Conservation (phyloP, 2,329 filamentous ascomycete genomes). For the Ophiocordyceps camponoti-leonardi region DNA sequence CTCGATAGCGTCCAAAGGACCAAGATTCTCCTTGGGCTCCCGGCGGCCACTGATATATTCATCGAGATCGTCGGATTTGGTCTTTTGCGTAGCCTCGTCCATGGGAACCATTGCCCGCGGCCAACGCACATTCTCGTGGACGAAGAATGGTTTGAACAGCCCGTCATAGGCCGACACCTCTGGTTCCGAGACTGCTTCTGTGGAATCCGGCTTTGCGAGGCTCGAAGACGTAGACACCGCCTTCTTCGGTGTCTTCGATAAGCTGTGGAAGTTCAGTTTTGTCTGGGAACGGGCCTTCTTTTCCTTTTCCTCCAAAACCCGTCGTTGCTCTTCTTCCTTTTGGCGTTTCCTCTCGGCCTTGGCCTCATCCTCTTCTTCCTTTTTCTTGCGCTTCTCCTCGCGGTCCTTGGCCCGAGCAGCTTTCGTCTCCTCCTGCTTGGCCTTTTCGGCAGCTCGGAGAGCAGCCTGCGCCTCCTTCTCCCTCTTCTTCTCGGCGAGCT, state of each 20-base stretch:
- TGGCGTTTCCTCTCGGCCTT: conserved; percentile 28
- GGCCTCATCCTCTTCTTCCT: conserved; percentile 21
- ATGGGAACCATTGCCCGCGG: conserved; percentile 41
- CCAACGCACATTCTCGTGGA: conserved; percentile 56
- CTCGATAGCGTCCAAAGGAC: conserved; percentile 24
- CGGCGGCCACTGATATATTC: conserved; percentile 28
- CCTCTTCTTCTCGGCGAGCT: conserved; percentile 16
- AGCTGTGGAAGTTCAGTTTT: conserved; percentile 30
- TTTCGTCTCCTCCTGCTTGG: conserved; percentile 22
- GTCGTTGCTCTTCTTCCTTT: conserved; percentile 29
- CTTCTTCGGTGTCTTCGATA: conserved; percentile 23
- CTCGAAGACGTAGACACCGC: conserved; percentile 13
- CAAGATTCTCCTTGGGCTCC: conserved; percentile 13
- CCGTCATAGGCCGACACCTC: conserved; percentile 41
- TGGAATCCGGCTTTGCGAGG: conserved; percentile 10
- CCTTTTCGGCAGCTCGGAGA: conserved; percentile 15
- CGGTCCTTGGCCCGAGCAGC: conserved; percentile 18
- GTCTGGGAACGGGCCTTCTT: conserved; percentile 32
- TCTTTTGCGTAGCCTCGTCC: conserved; percentile 37
- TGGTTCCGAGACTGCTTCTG: conserved; percentile 4
- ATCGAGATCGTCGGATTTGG: conserved; percentile 34
- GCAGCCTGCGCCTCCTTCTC: conserved; percentile 21
- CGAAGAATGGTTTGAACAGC: conserved; percentile 65
- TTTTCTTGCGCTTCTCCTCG: conserved; percentile 22
- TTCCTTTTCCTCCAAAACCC: conserved; percentile 21